These are phyloP conservation scores for Sordariomycetes sp. DNA, from an alignment of 2,329 filamentous ascomycete species.

Conservation along the genomic window DNA sequence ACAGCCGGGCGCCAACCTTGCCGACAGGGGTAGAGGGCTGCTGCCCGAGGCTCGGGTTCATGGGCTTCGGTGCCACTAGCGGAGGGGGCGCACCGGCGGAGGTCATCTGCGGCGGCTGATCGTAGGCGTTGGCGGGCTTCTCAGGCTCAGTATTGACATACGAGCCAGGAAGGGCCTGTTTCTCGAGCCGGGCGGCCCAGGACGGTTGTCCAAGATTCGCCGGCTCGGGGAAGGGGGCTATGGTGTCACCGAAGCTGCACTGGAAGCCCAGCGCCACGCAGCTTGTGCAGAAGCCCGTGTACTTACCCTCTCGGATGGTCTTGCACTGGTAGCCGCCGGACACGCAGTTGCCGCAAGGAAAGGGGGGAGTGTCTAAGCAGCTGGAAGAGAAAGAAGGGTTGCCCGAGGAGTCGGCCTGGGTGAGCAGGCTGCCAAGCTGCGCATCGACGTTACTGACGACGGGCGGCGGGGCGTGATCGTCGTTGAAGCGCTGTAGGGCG, in stretches of 20 bases:
- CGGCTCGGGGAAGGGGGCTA: conserved; percentile 10
- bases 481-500: conserved; percentile 43
- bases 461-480: conserved; percentile 19
- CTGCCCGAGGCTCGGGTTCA: background rate
- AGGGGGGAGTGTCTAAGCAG: conserved; percentile 26
- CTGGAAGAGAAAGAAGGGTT: conserved; percentile 32
- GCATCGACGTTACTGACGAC: conserved; percentile 4
- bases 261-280: conserved; percentile 45
- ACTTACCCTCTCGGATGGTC: conserved; percentile 42
- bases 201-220: background rate
- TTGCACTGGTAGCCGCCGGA: conserved; percentile 45
- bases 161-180: background rate
- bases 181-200: conserved; percentile 1
- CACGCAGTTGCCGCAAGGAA: conserved; percentile 38
- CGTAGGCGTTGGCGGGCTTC: background rate
- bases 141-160: background rate
- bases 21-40: conserved; percentile 7
- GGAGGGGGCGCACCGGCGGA: background rate
- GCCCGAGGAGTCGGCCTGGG: conserved; percentile 18
- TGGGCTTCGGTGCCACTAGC: background rate
- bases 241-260: conserved; percentile 39
- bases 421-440: conserved; percentile 5
- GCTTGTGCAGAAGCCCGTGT: conserved; percentile 47
- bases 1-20: conserved; percentile 65
- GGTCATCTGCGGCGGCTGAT: background rate